A percentile compares a stretch with the other conserved stretches of the same genome.
Evolutionary conservation across 805 yeast genomes (phyloP).

Genomic region (Ogataea angusta): DNA sequence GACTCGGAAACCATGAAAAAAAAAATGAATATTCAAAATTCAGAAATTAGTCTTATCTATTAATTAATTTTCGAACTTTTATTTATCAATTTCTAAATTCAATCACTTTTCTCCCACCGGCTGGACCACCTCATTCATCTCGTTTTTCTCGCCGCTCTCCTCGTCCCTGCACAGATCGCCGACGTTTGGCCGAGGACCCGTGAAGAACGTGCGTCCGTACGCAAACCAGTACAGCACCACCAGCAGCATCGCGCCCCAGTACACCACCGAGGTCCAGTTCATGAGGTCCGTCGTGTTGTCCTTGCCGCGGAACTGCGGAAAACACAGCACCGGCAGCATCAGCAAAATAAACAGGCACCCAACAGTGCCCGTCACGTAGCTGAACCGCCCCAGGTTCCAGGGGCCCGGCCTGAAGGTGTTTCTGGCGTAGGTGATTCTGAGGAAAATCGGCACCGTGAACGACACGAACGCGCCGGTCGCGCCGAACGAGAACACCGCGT

Average conservation of each 20-base stretch:
- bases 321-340: constrained; percentile 59
- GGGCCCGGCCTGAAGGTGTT: constrained; percentile 60
- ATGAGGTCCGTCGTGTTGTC: constrained; percentile 37
- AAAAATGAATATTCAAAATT: background rate
- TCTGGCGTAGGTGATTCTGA: constrained; percentile 54
- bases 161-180: constrained; percentile 31
- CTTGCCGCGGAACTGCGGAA: constrained; percentile 47
- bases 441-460: constrained; percentile 59
- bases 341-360: constrained; percentile 48
- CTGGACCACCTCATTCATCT: constrained; percentile 6
- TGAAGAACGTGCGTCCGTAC: constrained; percentile 57
- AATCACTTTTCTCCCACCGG: background rate
- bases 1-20: background rate
- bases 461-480: constrained; percentile 68
- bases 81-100: background rate
- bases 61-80: too few species aligned
- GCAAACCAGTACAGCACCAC: constrained; percentile 48
- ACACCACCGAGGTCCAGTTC: constrained; percentile 67
- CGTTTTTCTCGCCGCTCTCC: constrained; percentile 4
- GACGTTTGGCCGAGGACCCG: constrained; percentile 57
- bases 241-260: constrained; percentile 55
- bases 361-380: constrained; percentile 46
- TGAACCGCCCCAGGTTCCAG: constrained; percentile 56
- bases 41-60: too few species aligned
- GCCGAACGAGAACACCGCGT: constrained; percentile 70